These are phyloP conservation scores for Colletotrichum liriopes DNA, from an alignment of 2,329 filamentous ascomycete species.

Conservation along the genomic window DNA sequence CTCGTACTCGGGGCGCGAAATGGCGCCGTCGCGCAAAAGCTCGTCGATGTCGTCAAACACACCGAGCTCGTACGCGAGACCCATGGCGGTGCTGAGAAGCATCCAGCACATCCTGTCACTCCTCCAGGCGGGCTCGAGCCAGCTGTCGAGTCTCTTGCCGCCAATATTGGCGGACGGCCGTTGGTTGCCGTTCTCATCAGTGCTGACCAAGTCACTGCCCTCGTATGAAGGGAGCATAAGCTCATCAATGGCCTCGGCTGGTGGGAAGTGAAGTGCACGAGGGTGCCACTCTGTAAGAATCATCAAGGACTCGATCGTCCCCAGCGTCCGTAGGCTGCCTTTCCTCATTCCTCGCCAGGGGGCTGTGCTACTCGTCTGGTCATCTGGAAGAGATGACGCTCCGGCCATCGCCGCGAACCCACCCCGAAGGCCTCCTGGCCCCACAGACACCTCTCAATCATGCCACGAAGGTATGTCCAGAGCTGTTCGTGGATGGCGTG, in stretches of 20 bases:
- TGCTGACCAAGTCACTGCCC: conserved; percentile 58
- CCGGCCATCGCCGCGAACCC: conserved; percentile 68
- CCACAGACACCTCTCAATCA: conserved; percentile 96
- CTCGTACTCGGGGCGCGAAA: conserved; percentile 77
- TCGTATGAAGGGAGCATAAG: conserved; percentile 75
- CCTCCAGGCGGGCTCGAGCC: conserved; percentile 96
- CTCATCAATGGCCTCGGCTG: conserved; percentile 81
- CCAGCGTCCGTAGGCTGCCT: conserved; percentile 88
- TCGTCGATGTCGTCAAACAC: conserved; percentile 94
- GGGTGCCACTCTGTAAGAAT: conserved; percentile 98
- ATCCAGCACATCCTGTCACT: conserved; percentile 99
- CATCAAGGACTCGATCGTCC: conserved; percentile 94
- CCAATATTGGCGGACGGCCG: conserved; percentile 74
- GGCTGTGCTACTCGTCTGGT: conserved; percentile 77
- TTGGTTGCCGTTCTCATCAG: conserved; percentile 60
- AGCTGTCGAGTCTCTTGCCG: conserved; percentile 90
- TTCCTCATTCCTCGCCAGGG: conserved; percentile 80
- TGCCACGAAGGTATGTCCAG: conserved; percentile 93
- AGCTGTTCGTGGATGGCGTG: conserved; percentile 95
- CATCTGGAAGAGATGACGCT: conserved; percentile 53
- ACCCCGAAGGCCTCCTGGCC: conserved; percentile 96
- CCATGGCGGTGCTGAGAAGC: conserved; percentile 91
- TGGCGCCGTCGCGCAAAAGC: conserved; percentile 70
- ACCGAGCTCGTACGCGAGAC: conserved; percentile 92
- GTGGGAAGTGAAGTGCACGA: conserved; percentile 92